A percentile compares a stretch with the other conserved stretches of the same genome.
Conservation (phyloP, 768 basidiomycete genomes). For the Daedaleopsis nitida region DNA sequence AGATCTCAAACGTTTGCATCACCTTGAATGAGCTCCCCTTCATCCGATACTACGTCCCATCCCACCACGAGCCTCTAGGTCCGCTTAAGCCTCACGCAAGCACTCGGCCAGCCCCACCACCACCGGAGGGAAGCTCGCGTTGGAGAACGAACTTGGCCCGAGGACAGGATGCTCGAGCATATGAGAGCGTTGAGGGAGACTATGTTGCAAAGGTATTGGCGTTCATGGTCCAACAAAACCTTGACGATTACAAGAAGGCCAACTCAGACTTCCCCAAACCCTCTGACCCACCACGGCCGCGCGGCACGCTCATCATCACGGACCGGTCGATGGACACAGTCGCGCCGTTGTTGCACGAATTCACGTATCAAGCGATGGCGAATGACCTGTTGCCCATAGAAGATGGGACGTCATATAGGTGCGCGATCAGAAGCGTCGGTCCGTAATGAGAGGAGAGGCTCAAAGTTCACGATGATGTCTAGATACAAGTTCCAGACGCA, state of each 20-base stretch:
- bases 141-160: slow-evolving; percentile 85
- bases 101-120: slow-evolving; percentile 58
- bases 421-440: slow-evolving; percentile 34
- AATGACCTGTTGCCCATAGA: slow-evolving; percentile 91
- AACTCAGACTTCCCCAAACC: slow-evolving; percentile 87
- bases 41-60: slow-evolving; percentile 90
- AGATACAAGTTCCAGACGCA: slow-evolving; percentile 96
- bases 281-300: slow-evolving; percentile 55
- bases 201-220: slow-evolving; percentile 83
- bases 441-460: slow-evolving; percentile 3
- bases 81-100: slow-evolving; percentile 70
- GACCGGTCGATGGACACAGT: slow-evolving; percentile 96
- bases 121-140: slow-evolving; percentile 60
- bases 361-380: slow-evolving; percentile 99
- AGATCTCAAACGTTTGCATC: slow-evolving; percentile 90
- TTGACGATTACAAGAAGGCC: slow-evolving; percentile 85
- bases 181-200: slow-evolving; percentile 72
- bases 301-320: slow-evolving; percentile 85
- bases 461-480: slow-evolving; percentile 1
- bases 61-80: slow-evolving; percentile 81
- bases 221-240: slow-evolving; percentile 75
- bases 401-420: slow-evolving; percentile 87
- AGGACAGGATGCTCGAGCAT: slow-evolving; percentile 66
- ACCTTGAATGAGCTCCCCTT: slow-evolving; percentile 90
- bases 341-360: slow-evolving; percentile 93